Evolutionary conservation across 2,329 filamentous ascomycete genomes (phyloP).

Genomic region (Sporothrix pallida): DNA sequence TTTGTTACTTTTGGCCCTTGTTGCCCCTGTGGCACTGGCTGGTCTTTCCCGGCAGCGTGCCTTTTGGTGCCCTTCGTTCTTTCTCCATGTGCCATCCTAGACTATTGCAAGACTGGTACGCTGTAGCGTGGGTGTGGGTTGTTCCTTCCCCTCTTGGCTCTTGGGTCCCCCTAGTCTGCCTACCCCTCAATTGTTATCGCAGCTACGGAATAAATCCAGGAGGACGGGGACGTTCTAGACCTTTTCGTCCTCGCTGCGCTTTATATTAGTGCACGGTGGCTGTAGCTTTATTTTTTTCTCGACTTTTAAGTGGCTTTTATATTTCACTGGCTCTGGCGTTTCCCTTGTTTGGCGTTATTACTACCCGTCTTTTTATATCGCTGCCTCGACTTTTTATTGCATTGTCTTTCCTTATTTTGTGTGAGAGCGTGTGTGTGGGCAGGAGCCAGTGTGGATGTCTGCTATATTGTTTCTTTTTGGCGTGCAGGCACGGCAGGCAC

Average conservation of each 20-base stretch:
- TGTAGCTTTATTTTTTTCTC: slow-evolving; percentile 28
- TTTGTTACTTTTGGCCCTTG: not conserved
- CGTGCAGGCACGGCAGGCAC: slow-evolving; percentile 29
- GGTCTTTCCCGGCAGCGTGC: slow-evolving; percentile 5
- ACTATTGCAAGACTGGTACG: slow-evolving; percentile 20
- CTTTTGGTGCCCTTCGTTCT: slow-evolving; percentile 13
- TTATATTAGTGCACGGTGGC: slow-evolving; percentile 32
- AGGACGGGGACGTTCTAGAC: slow-evolving; percentile 36
- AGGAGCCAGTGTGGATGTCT: slow-evolving; percentile 17
- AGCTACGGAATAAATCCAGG: slow-evolving; percentile 30
- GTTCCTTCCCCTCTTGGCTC: slow-evolving; percentile 32
- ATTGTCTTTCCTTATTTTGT: slow-evolving; percentile 8
- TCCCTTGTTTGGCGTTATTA: slow-evolving; percentile 22
- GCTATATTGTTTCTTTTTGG: slow-evolving; percentile 20
- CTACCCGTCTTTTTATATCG: slow-evolving; percentile 23
- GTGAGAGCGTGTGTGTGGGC: slow-evolving; percentile 13
- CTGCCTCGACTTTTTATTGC: slow-evolving; percentile 10
- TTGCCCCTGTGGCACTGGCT: not conserved
- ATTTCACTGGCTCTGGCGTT: slow-evolving; percentile 23
- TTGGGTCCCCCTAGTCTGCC: slow-evolving; percentile 26
- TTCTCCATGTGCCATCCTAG: slow-evolving; percentile 4
- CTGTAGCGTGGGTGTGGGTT: slow-evolving; percentile 33
- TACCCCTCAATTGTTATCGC: slow-evolving; percentile 37
- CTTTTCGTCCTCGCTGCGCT: slow-evolving; percentile 29
- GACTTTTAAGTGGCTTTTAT: slow-evolving; percentile 22